Conservation (phyloP, 306 rosid genomes). For the Astragalus glycyphyllos region DNA sequence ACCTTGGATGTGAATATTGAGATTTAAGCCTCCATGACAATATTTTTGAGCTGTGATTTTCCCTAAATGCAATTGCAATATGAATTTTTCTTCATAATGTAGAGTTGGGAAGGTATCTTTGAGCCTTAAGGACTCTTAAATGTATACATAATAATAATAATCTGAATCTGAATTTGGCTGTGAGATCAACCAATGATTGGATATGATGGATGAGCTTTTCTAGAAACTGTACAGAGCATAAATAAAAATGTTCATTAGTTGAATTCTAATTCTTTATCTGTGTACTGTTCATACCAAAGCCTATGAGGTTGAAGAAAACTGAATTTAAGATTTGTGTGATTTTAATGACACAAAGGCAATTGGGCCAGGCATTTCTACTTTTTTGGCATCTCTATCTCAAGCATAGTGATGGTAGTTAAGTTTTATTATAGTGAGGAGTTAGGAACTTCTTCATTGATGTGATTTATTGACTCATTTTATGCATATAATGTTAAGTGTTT, state of each 20-base stretch:
- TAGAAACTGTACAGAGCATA: conserved; percentile 10
- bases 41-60: too few relatives aligned
- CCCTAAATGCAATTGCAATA: too few relatives aligned
- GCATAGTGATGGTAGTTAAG: conserved; percentile 9
- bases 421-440: conserved; percentile 14
- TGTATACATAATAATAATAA: too few relatives aligned
- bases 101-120: too few relatives aligned
- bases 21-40: too few relatives aligned
- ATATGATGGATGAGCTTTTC: background rate
- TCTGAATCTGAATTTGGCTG: too few relatives aligned
- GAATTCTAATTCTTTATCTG: conserved; percentile 32
- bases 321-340: conserved; percentile 1
- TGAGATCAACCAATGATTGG: conserved; percentile 16
- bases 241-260: conserved; percentile 7
- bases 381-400: conserved; percentile 30
- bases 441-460: conserved; percentile 16
- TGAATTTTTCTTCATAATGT: too few relatives aligned
- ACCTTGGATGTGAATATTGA: too few relatives aligned
- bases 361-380: conserved; percentile 8
- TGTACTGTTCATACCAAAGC: conserved; percentile 1
- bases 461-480: conserved; percentile 23
- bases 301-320: conserved; percentile 16
- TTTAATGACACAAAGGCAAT: background rate
- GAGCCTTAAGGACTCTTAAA: too few relatives aligned
- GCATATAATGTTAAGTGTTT: conserved; percentile 8